These are phyloP conservation scores for Paramyrothecium sp. DNA, from an alignment of 2,329 filamentous ascomycete genomes.

Conservation along the genomic window DNA sequence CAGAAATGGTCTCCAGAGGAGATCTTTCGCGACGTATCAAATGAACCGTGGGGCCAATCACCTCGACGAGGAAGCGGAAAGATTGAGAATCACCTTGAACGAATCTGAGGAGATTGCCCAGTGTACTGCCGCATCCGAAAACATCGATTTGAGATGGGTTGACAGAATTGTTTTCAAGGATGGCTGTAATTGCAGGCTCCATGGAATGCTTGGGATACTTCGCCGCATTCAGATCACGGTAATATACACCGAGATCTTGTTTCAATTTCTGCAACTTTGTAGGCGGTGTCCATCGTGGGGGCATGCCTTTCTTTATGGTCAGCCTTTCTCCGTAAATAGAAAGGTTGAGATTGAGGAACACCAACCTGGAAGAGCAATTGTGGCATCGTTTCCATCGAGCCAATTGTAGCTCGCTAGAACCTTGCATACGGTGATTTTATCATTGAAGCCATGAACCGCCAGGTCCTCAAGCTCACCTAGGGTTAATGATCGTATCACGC, in stretches of 20 bases:
- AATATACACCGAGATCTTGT: constrained; percentile 48
- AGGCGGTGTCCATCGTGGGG: constrained; percentile 48
- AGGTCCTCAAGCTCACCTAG: too few species aligned
- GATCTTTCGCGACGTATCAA: constrained; percentile 61
- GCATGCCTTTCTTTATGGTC: constrained; percentile 35
- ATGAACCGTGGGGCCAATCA: constrained; percentile 56
- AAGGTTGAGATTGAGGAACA: too few species aligned
- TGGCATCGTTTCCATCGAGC: too few species aligned
- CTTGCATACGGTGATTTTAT: too few species aligned
- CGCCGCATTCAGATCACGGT: constrained; percentile 53
- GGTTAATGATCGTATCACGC: too few species aligned
- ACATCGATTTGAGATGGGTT: constrained; percentile 44
- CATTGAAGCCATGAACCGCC: too few species aligned
- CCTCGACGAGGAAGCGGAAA: constrained; percentile 60
- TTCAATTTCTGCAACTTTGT: constrained; percentile 25
- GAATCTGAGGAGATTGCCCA: constrained; percentile 62
- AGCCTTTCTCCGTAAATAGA: too few species aligned
- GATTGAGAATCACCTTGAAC: constrained; percentile 37
- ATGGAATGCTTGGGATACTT: constrained; percentile 47
- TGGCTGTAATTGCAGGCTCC: constrained; percentile 45
- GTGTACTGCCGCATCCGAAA: constrained; percentile 60
- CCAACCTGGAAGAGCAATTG: too few species aligned
- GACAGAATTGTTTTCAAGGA: constrained; percentile 24
- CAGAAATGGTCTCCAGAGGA: constrained; percentile 53
- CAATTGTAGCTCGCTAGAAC: too few species aligned